Conservation (phyloP, 2,329 filamentous ascomycete species). For the Fusarium vanettenii region DNA sequence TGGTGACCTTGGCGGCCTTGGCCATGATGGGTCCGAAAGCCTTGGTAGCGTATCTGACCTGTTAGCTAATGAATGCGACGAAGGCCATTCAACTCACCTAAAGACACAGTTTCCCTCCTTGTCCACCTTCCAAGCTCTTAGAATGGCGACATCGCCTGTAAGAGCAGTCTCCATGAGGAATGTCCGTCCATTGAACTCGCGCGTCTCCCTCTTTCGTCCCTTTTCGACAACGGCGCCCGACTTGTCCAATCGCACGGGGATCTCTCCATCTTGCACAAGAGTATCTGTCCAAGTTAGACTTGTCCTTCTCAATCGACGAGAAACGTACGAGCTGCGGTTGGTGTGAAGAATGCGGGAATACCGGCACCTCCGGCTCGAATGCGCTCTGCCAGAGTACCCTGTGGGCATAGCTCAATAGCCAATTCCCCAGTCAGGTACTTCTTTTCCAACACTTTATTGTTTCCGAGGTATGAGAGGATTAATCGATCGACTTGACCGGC, state of each 20-base stretch:
- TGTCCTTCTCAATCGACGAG: neutral
- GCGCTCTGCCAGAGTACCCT: slow-evolving; percentile 79
- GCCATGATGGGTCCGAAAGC: slow-evolving; percentile 83
- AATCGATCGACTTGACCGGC: slow-evolving; percentile 78
- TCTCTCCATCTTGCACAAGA: slow-evolving; percentile 74
- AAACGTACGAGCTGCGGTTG: slow-evolving; percentile 73
- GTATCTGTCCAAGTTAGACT: slow-evolving; percentile 59
- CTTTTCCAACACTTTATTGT: slow-evolving; percentile 80
- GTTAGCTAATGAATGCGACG: neutral
- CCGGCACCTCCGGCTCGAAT: slow-evolving; percentile 79
- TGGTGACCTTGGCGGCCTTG: slow-evolving; percentile 81
- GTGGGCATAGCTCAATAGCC: slow-evolving; percentile 80
- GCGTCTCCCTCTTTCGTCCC: slow-evolving; percentile 75
- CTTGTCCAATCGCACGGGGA: slow-evolving; percentile 71
- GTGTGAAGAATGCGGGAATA: slow-evolving; percentile 84
- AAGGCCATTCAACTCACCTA: slow-evolving; percentile 55
- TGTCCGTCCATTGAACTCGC: slow-evolving; percentile 77
- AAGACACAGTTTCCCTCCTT: slow-evolving; percentile 84
- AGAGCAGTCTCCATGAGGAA: slow-evolving; percentile 84
- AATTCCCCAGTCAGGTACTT: slow-evolving; percentile 81
- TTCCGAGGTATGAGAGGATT: slow-evolving; percentile 80
- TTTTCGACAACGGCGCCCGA: slow-evolving; percentile 71
- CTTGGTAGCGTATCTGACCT: slow-evolving; percentile 73
- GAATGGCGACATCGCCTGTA: slow-evolving; percentile 79
- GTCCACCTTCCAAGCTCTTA: slow-evolving; percentile 82